Base-by-base conservation (phyloP, 768 basidiomycete species). In the Tylopilus subfusipes region DNA sequence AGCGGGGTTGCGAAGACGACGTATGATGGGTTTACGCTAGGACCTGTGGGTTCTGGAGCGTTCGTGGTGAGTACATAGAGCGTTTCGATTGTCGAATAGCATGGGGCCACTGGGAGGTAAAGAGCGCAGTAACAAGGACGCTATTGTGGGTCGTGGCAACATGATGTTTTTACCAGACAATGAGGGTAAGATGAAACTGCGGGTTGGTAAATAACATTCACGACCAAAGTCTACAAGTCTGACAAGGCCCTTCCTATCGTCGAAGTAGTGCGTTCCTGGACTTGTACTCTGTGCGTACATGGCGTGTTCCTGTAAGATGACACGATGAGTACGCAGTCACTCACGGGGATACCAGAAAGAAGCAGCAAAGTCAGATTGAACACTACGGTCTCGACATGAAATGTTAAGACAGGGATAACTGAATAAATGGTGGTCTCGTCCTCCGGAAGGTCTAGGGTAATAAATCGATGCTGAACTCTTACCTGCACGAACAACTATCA, bases 401-500 rank as follows among this genome's bases (percentile, higher is more conserved):
- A 42, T 39, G 60, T 66, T 66, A 64, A 66, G 65, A 66, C 65
- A 66, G 65, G 65, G 66, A 66, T 66, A 66, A 66, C 65, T 67
- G 65, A 67, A 60, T n/a, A 51, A 48, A 55, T 30, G 22, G 51
- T 18, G 27, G 34, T 62, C 53, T 66, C 65, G 67, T 66, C 65
- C 30, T 29, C 18, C 14, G n/a, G 16, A 36, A 38, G n/a, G 18
- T 19, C 18, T 38, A 9, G n/a, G 8, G 19, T 38, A 5, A 34
- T 38, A 38, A 38, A 19, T 2, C 4, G 33, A 14, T 16, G 14
- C 42, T 8, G 10, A 27, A 10, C 10, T 8, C 42, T 43, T 14
- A 43, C 42, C 42, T 27, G 4, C 2, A 10, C 5, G 25, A 27
- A 27, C 30, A 10, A 10, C 4, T 10, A 10, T 31, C 30, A 9